Conservation (phyloP, 768 basidiomycete genomes). For the Leccinum truebloodii region DNA sequence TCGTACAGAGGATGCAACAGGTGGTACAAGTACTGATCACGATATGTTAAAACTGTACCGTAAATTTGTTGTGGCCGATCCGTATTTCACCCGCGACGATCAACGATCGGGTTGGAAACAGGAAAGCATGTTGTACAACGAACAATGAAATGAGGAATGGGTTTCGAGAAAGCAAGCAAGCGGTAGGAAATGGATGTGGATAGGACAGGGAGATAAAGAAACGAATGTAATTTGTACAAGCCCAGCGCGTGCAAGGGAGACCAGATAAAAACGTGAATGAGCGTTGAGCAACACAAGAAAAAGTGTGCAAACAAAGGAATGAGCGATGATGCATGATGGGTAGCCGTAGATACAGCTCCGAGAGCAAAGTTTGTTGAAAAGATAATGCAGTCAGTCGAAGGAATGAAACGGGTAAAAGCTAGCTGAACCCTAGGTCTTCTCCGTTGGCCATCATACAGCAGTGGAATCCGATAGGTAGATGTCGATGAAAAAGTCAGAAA, state of each 20-base stretch:
- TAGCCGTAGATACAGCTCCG: not conserved
- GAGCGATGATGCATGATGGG: constrained; percentile 13
- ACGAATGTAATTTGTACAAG: constrained; percentile 6
- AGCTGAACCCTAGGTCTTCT: not conserved
- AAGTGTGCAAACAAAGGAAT: not conserved
- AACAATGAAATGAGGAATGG: constrained; percentile 8
- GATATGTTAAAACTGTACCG: constrained; percentile 16
- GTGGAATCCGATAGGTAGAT: not conserved
- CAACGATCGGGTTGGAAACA: constrained; percentile 9
- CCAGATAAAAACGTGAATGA: constrained; percentile 6
- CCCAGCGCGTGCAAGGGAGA: not conserved
- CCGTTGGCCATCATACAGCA: constrained; percentile 1
- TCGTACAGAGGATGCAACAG: constrained; percentile 24
- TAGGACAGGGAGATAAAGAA: not conserved
- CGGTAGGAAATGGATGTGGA: constrained; percentile 3
- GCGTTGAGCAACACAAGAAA: not conserved
- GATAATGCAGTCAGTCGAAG: not conserved
- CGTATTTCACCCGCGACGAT: constrained; percentile 9
- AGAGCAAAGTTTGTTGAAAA: not conserved
- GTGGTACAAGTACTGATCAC: constrained; percentile 22
- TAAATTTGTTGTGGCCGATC: constrained; percentile 19
- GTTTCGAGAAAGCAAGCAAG: not conserved
- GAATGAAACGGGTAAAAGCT: not conserved
- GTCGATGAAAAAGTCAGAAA: constrained; percentile 1
- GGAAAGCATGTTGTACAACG: constrained; percentile 18